Base-by-base conservation (phyloP, 2,329 filamentous ascomycete species). In the Botrytis aclada region DNA sequence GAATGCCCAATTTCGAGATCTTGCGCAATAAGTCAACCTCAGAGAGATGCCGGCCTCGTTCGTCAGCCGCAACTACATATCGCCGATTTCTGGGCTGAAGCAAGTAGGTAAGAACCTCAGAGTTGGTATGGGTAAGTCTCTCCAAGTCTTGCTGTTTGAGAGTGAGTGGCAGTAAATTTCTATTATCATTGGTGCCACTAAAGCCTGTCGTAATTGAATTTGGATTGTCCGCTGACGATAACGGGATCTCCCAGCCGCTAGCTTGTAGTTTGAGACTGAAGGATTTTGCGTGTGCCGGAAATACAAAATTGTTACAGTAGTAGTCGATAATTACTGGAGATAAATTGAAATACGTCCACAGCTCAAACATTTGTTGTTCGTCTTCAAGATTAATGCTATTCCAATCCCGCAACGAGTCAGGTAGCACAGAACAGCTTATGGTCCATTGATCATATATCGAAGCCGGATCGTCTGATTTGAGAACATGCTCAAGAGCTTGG, bases 141-240 rank as follows among this genome's bases (percentile, higher is more conserved):
- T 83, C 81, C 0, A 93, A 83, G 73, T 93, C 90, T 0, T 87
- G 81, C 69, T 93, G 90, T 32, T 82, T 79, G 32, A 93, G 88
- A 0, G 84, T 88, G n/a, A 89, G 79, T 0, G 91, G 91, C 0
- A 93, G 80, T 47, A 91, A 83, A 0, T 81, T 82, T 54, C 86
- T 84, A 32, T 87, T 89, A 77, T 93, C 91, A 62, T 92, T 93
- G 0, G 92, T 93, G 0, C 91, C 91, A 12, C 88, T 91, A 78
- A 94, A 94, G 0, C 91, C 91, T 0, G 90, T 92, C 0, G 90
- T 91, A 1, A 85, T 74, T 3, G 81, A 77, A 22, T 25, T 6
- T 88, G 82, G 78, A 86, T 0, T 92, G 77, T 39, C 14, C 45
- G 70, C 54, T 72, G 77, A 74, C 39, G 83, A 83, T 0, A 89